phyloP scores from a whole-genome alignment of 2,329 filamentous ascomycete species.

The Tothia fuscella region DNA sequence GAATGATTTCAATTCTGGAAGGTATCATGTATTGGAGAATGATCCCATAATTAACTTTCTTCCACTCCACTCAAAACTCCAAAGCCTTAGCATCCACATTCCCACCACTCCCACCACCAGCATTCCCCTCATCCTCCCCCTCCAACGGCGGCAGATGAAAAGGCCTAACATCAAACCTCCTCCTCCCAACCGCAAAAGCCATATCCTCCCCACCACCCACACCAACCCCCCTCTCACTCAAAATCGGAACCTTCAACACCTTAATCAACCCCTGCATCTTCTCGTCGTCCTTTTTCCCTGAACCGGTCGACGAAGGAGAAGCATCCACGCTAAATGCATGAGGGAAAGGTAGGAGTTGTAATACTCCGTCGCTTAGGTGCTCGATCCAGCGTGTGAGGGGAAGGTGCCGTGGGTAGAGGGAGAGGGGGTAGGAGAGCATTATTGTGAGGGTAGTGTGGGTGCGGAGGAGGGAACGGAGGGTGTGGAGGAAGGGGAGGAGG shows the following conservation, averaged over 20 bases:
- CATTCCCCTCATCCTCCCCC: slow-evolving; percentile 55
- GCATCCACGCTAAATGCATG: slow-evolving; percentile 39
- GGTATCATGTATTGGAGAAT: too few relatives aligned
- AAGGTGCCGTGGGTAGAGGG: slow-evolving; percentile 63
- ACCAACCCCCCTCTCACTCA: slow-evolving; percentile 70
- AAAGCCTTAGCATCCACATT: slow-evolving; percentile 50
- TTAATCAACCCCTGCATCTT: slow-evolving; percentile 76
- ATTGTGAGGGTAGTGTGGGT: slow-evolving; percentile 53
- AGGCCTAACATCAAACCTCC: slow-evolving; percentile 72
- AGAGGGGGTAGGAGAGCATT: slow-evolving; percentile 65
- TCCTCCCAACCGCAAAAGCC: slow-evolving; percentile 78
- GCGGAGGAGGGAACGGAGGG: slow-evolving; percentile 62
- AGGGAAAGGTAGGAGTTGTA: slow-evolving; percentile 69
- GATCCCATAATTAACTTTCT: too few relatives aligned
- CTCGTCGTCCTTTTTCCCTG: slow-evolving; percentile 47
- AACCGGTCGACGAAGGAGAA: slow-evolving; percentile 13
- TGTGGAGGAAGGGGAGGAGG: slow-evolving; percentile 71
- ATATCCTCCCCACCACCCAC: slow-evolving; percentile 64
- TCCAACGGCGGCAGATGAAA: slow-evolving; percentile 82
- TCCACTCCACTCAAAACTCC: slow-evolving; percentile 51
- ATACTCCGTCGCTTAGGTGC: slow-evolving; percentile 67
- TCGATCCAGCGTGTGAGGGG: slow-evolving; percentile 81
- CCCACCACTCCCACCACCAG: slow-evolving; percentile 27
- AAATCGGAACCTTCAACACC: slow-evolving; percentile 70
- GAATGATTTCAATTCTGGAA: too few relatives aligned